Evolutionary conservation across 2,329 filamentous ascomycete genomes (phyloP), one percentile per base, ranked within the genome.

Genomic region (Aspergillus terreus): DNA sequence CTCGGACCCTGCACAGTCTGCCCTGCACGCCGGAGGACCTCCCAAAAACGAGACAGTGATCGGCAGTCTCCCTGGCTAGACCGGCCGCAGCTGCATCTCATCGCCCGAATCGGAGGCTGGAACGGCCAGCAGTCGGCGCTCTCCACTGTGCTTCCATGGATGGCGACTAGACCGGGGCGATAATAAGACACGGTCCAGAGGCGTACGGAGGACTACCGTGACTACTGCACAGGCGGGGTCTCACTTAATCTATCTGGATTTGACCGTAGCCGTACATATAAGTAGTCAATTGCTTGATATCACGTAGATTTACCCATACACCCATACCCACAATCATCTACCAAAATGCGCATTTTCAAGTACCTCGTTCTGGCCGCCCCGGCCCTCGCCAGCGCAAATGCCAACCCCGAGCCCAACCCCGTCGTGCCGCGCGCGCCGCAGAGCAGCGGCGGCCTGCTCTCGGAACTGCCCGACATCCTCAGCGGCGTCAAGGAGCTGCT

Each of bases 401-500:
- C 62, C 46, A 30, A 61, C 27, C 53, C 62, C 46, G 46, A 38
- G 6, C 56, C 61, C 27, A 62, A 59, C 44, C 62, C 59, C 12
- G 55, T 65, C n/a, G 61, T 56, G 7, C 55, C 58, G 4, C 58
- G 58, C 1, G 58, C 56, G 1, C 62, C 63, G 4, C 50, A 47
- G 12, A 53, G 53, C n/a, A 45, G 46, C 35, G 63, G 62, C 15
- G 50, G 50, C 21, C 55, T 69, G 25, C 55, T 68, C 41, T 46
- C 55, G 2, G 62, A 68, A 3, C 53, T 68, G 9, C 63, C 64
- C 7, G 52, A 45, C 4, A 54, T 68, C 19, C 38, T 69, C 35
- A 50, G 49, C 25, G 60, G 59, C 17, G 58, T 62, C 41, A 65
- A 68, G 55, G 57, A 59, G 2, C 54, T 70, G 6, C 48, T 70